Evolutionary conservation across 2,329 filamentous ascomycete species (phyloP).

Genomic region (Aspergillus melleus): DNA sequence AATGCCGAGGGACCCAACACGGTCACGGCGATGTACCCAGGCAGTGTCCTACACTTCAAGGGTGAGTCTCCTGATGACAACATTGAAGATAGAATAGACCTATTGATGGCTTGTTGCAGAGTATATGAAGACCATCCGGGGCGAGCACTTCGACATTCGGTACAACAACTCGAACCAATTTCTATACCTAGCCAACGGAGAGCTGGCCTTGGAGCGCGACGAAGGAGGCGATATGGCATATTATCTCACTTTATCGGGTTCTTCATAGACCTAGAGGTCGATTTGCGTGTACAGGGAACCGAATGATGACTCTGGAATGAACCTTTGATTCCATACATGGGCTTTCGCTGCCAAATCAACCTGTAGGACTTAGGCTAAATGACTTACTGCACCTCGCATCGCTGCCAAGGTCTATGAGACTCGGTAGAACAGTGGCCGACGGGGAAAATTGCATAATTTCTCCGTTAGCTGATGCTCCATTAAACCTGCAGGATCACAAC

Average conservation of each 20-base stretch:
- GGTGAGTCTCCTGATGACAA: slow-evolving; percentile 2
- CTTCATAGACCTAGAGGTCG: too few relatives aligned
- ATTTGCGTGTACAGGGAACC: too few relatives aligned
- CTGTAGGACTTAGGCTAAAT: too few relatives aligned
- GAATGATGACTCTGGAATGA: too few relatives aligned
- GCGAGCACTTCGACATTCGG: slow-evolving; percentile 19
- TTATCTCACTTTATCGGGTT: slow-evolving; percentile 4
- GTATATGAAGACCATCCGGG: slow-evolving; percentile 14
- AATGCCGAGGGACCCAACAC: slow-evolving; percentile 5
- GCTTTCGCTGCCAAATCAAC: too few relatives aligned
- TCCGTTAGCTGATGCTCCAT: too few relatives aligned
- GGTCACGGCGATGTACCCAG: slow-evolving; percentile 27
- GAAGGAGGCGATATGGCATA: slow-evolving; percentile 12
- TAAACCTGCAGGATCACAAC: too few relatives aligned
- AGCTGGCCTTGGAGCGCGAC: slow-evolving; percentile 12
- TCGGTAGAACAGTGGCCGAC: too few relatives aligned
- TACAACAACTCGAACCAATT: slow-evolving; percentile 16
- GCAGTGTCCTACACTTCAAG: slow-evolving; percentile 25
- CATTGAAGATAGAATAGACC: not conserved
- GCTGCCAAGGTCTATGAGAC: too few relatives aligned
- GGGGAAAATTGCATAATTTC: too few relatives aligned
- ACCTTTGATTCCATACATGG: too few relatives aligned
- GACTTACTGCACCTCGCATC: too few relatives aligned
- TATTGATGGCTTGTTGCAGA: not conserved
- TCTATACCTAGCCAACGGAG: slow-evolving; percentile 15